Evolutionary conservation across 2,329 filamentous ascomycete genomes (phyloP), one percentile per base, ranked within the genome.

Genomic region (Ophioceras dolichostomum): DNA sequence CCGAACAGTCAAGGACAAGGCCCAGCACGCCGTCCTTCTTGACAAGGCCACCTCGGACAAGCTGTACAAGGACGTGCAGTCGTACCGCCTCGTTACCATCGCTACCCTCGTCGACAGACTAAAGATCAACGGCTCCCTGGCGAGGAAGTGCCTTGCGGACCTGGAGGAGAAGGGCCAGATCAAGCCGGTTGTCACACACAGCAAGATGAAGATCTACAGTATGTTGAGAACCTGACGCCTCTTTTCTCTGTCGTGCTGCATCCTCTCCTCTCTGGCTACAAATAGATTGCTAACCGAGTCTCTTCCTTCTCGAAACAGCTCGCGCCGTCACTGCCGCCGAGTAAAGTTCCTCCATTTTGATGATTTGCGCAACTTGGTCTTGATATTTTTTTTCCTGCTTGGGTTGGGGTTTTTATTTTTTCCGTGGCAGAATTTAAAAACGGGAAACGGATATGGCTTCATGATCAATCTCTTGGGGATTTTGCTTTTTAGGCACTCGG

Each of bases 1-100:
- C 36, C 36, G n/a, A 30, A 43, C 45, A 58, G 91, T 98, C 76
- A 98, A 98, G 91, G 91, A 98, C 80, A 98, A 98, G 88, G 89
- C 91, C 70, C 83, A 96, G 68, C 91, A 98, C 79, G 85, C 84
- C 68, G 91, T 98, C 69, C 76, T 96, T 62, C 86, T 98, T 71
- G 91, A 98, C 77, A 98, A 98, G 81, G 63, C 74, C 70, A 94
- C 83, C 62, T 83, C 83, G 54, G 91, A 98, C 72, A 94, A 93
- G 77, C 87, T 98, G 67, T 83, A 94, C 78, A 98, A 98, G 78
- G 91, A 98, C 79, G 93, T 98, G 58, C 91, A 96, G 71, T 95
- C 91, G 49, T 98, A 96, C 83, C 87, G 91, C 62, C 87, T 98
- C 67, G 87, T 98, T 72, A 96, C 91, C 62, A 83, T 96, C 59